Evolutionary conservation across 768 basidiomycete species (phyloP).

Genomic region (Wakefieldia striispora): DNA sequence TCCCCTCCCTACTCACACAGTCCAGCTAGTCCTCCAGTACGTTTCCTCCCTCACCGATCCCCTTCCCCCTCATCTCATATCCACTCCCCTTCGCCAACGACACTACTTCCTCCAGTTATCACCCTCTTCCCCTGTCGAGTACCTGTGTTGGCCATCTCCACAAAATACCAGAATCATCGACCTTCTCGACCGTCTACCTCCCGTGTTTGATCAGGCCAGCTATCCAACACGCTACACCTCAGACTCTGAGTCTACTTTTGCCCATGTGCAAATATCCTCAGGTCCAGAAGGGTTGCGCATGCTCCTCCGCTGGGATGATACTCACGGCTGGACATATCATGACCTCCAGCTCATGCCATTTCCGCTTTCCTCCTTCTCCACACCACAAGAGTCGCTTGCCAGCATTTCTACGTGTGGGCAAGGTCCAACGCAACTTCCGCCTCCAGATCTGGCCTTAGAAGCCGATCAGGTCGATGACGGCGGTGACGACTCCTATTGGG

Average conservation of each 20-base stretch:
- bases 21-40: conserved; percentile 54
- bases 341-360: conserved; percentile 71
- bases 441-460: conserved; percentile 2
- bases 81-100: conserved; percentile 55
- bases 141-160: conserved; percentile 66
- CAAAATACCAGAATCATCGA: conserved; percentile 35
- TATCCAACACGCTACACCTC: conserved; percentile 39
- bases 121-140: conserved; percentile 48
- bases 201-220: conserved; percentile 25
- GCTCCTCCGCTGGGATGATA: conserved; percentile 65
- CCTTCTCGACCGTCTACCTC: conserved; percentile 42
- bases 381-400: conserved; percentile 26
- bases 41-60: conserved; percentile 50
- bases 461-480: conserved; percentile 27
- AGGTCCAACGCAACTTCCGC: not conserved
- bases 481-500: conserved; percentile 63
- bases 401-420: conserved; percentile 22
- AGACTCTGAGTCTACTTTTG: conserved; percentile 52
- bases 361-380: conserved; percentile 40
- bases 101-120: conserved; percentile 61
- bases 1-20: conserved; percentile 34
- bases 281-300: conserved; percentile 46
- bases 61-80: conserved; percentile 61
- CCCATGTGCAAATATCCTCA: conserved; percentile 52
- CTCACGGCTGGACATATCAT: conserved; percentile 65